A percentile compares a stretch with the other conserved stretches of the same genome.
Evolutionary conservation across 129 eudicot species (phyloP).

Genomic region (Chrysanthemum lavandulifolium): DNA sequence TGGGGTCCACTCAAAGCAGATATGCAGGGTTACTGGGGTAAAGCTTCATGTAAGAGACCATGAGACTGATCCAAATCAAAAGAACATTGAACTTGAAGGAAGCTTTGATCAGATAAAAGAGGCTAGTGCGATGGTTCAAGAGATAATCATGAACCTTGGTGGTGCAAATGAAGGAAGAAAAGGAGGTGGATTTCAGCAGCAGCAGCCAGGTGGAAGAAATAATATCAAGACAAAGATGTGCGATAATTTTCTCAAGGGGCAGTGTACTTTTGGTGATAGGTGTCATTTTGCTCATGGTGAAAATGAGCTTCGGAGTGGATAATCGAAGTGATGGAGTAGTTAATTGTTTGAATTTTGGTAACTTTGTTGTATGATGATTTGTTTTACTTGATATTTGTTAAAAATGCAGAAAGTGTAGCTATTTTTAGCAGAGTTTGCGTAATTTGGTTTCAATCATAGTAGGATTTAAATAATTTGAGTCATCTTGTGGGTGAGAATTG

Average conservation of each 20-base stretch:
- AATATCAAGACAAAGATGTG: slow-evolving; percentile 14
- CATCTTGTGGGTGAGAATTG: too few relatives aligned
- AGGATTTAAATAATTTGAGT: too few relatives aligned
- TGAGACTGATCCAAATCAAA: slow-evolving; percentile 47
- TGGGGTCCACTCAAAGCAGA: slow-evolving; percentile 54
- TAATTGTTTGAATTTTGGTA: slow-evolving; percentile 6
- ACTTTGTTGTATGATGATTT: slow-evolving; percentile 10
- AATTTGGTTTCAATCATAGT: too few relatives aligned
- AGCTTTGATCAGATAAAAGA: slow-evolving; percentile 56
- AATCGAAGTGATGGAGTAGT: background rate
- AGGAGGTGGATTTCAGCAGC: slow-evolving; percentile 25
- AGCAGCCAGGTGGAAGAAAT: slow-evolving; percentile 15
- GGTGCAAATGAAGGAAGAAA: slow-evolving; percentile 1
- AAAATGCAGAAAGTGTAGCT: background rate
- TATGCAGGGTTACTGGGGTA: slow-evolving; percentile 48
- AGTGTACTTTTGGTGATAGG: slow-evolving; percentile 19
- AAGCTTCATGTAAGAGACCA: slow-evolving; percentile 56
- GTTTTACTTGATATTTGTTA: background rate
- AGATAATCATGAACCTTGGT: slow-evolving; percentile 5
- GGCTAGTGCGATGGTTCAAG: slow-evolving; percentile 16
- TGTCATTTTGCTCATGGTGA: slow-evolving; percentile 18
- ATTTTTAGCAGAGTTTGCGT: too few relatives aligned
- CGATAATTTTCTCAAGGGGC: slow-evolving; percentile 10
- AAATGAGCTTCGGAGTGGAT: slow-evolving; percentile 10
- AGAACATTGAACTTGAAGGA: slow-evolving; percentile 60